Evolutionary conservation across 2,329 filamentous ascomycete species (phyloP), one percentile per base, ranked within the genome.

Genomic region (Cladosporium sp.): DNA sequence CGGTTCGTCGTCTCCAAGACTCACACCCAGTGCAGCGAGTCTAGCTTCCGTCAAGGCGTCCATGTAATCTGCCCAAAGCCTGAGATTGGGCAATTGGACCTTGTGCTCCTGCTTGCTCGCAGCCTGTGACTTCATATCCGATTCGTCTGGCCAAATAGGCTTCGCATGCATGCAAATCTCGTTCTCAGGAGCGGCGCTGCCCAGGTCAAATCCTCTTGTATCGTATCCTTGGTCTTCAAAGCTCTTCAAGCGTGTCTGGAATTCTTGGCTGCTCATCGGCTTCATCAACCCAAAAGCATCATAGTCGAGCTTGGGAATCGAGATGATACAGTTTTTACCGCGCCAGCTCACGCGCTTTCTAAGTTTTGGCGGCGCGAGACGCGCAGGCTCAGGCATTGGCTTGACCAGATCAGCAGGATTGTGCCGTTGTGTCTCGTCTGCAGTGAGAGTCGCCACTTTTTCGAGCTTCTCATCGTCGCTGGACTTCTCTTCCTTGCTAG

Each of bases 11-110:
- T 90, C 88, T 40, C 88, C 91, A 67, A 91, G 84, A 21, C 88
- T 93, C 14, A 98, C 95, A 69, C 95, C 95, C 64, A 99, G 84
- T 60, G 94, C 93, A 67, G 93, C 89, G 62, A 99, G 83, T 80
- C 97, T 99, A 67, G 94, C 92, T 80, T 99, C 95, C 71, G 91
- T 88, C 40, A 98, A 82, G 70, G 90, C 89, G 64, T 90, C 86
- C 66, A 93, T 90, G 77, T 98, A 97, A 29, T 88, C 83, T 73
- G 92, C 90, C 89, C 89, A 91, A 72, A 86, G 84, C 49, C 89
- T 88, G 68, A 90, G 79, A 73, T 92, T 89, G 1, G 91, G 90
- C 67, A 95, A 83, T 28, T 84, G 84, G 40, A 95, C 89, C 55
- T 83, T 75, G 18, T 81, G 77, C 56, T 86, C 83, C 71, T 91